These are phyloP conservation scores for cucumber (Cucumis sativus) DNA, from an alignment of 306 rosid genomes.

Conservation along the genomic window DNA sequence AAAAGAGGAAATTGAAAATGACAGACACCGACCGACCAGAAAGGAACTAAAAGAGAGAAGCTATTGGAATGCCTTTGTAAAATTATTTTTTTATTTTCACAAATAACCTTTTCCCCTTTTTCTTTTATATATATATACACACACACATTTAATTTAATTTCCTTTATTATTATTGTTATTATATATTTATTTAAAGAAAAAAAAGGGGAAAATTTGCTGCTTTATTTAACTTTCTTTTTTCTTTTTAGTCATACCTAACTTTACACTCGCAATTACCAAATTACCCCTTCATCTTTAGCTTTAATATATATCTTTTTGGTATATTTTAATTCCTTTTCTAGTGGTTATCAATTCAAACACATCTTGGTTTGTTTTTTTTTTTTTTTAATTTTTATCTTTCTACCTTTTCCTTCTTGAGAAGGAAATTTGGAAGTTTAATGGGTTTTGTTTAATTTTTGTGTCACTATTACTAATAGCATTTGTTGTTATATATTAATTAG, in stretches of 20 bases:
- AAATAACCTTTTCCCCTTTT: background rate
- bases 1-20: background rate
- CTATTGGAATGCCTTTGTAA: background rate
- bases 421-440: background rate
- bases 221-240: background rate
- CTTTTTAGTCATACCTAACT: background rate
- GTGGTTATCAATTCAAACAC: background rate
- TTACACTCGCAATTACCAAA: background rate
- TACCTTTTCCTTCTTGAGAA: background rate
- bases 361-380: background rate
- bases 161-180: background rate
- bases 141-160: background rate
- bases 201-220: background rate
- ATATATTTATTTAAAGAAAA: background rate
- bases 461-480: background rate
- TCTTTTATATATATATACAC: too few species aligned
- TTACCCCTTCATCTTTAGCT: background rate
- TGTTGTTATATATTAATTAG: background rate
- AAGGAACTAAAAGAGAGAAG: background rate
- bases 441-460: background rate
- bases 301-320: background rate
- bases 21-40: background rate
- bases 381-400: too few species aligned
- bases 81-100: background rate
- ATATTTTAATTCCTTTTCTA: background rate